Evolutionary conservation across 1,284 basidiomycete genomes (phyloP).

Genomic region (Puccinia hordei): DNA sequence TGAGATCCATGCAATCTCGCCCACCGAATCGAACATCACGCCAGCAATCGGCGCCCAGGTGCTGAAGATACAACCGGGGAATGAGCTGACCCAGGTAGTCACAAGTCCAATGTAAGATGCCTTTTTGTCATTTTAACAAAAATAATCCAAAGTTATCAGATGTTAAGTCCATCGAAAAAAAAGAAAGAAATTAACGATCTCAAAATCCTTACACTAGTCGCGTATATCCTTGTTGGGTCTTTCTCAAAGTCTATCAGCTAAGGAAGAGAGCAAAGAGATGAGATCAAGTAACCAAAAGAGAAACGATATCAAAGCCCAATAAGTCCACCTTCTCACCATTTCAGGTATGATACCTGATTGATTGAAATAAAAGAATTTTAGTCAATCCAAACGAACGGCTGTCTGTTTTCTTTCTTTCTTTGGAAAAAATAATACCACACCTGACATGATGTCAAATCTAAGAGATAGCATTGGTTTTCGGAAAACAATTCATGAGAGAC

Average conservation of each 20-base stretch:
- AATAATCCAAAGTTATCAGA: no score
- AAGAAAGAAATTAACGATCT: not conserved
- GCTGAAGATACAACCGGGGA: conserved; percentile 49
- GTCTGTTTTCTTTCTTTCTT: no score
- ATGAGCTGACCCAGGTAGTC: conserved; percentile 48
- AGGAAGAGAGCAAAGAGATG: no score
- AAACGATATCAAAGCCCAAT: no score
- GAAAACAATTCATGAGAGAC: not conserved
- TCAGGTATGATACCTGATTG: conserved; percentile 43
- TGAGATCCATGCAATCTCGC: conserved; percentile 46
- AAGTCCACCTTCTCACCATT: conserved; percentile 40
- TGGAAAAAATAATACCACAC: no score
- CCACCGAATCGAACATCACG: conserved; percentile 39
- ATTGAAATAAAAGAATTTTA: no score
- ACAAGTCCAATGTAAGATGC: conserved; percentile 20
- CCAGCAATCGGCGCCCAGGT: conserved; percentile 20
- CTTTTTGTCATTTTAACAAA: no score
- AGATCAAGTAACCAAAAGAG: no score
- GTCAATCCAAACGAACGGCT: no score
- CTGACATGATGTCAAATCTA: conserved; percentile 43
- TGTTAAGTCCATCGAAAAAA: not conserved
- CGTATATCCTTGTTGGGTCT: conserved; percentile 40
- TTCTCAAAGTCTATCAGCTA: conserved; percentile 52
- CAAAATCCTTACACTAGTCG: conserved; percentile 34
- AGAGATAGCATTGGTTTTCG: not conserved